Conservation (phyloP, 768 basidiomycete species). For the Boletus patriciae region DNA sequence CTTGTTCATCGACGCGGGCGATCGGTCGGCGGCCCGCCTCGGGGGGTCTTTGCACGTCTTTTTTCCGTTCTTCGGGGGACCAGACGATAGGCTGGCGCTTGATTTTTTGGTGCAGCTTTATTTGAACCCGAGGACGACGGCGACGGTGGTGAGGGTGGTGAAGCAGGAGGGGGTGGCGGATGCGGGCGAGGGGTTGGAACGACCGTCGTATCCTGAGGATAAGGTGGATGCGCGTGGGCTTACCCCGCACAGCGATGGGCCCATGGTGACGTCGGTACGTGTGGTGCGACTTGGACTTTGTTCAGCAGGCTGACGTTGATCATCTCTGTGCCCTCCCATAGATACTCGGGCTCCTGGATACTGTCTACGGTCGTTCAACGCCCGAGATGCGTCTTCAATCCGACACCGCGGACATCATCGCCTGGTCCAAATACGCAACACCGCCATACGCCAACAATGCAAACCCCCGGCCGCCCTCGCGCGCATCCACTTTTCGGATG, state of each 20-base stretch:
- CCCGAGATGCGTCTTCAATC: constrained; percentile 72
- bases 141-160: constrained; percentile 69
- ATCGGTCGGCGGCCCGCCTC: constrained; percentile 21
- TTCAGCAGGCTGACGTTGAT: not conserved
- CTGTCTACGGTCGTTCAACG: constrained; percentile 62
- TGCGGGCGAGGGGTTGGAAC: constrained; percentile 22
- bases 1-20: constrained; percentile 73
- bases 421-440: constrained; percentile 64
- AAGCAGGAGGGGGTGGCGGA: constrained; percentile 43
- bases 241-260: not conserved
- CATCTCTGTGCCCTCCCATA: not conserved
- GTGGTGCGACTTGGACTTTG: not conserved
- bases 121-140: constrained; percentile 60
- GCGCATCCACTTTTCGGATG: constrained; percentile 65
- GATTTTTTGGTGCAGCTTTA: constrained; percentile 85
- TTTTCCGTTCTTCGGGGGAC: constrained; percentile 91
- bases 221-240: not conserved
- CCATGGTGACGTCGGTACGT: constrained; percentile 11
- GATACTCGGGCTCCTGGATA: constrained; percentile 56
- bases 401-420: constrained; percentile 79
- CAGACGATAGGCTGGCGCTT: constrained; percentile 86
- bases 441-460: constrained; percentile 7
- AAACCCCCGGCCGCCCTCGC: constrained; percentile 40
- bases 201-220: constrained; percentile 20
- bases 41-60: constrained; percentile 63